Evolutionary conservation across 2,329 filamentous ascomycete species (phyloP), one percentile per base, ranked within the genome.

Genomic region (Leptodontidium sp.): DNA sequence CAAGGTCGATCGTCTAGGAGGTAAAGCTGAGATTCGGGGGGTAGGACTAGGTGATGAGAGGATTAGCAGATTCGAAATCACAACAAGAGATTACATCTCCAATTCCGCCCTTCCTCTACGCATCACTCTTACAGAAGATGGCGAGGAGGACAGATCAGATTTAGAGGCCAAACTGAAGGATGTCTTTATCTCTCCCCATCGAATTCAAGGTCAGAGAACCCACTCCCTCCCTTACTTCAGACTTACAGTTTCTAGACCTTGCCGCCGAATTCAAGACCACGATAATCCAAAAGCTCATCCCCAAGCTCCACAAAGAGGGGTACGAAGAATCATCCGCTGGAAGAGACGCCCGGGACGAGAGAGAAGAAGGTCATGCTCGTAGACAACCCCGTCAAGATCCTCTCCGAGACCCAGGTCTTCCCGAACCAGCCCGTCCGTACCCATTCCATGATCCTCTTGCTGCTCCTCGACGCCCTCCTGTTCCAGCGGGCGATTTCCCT

Each of bases 241-340:
- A 63, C 68, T 72, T 68, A 73, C 64, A 43, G 17, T 29, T 81
- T 53, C 17, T 17, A 74, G 90, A 93, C 74, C 85, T 97, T 21
- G 87, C 93, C 43, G 83, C 84, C 29, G 82, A 93, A 2, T 87
- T 97, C 79, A 93, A 95, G 76, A 82, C 90, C 72, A 89, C 90
- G 65, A 90, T 98, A 49, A 88, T 98, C 62, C 93, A 97, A 80
- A 94, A 91, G 76, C 86, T 98, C 24, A 87, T 93, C 3, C 93
- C 94, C 0, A 87, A 89, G 26, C 81, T 97, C 49, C 87, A 91
- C 61, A 93, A 93, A 75, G 90, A 93, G 75, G 93, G 91, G 7
- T 95, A 96, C 75, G 88, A 93, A 78, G 91, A 93, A 68, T 78
- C 70, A 17, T 35, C 73, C 2, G 78, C 82, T n/a, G 84, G 80